These are phyloP conservation scores for Alternaria brassicae DNA, from an alignment of 2,329 filamentous ascomycete species.

Conservation along the genomic window DNA sequence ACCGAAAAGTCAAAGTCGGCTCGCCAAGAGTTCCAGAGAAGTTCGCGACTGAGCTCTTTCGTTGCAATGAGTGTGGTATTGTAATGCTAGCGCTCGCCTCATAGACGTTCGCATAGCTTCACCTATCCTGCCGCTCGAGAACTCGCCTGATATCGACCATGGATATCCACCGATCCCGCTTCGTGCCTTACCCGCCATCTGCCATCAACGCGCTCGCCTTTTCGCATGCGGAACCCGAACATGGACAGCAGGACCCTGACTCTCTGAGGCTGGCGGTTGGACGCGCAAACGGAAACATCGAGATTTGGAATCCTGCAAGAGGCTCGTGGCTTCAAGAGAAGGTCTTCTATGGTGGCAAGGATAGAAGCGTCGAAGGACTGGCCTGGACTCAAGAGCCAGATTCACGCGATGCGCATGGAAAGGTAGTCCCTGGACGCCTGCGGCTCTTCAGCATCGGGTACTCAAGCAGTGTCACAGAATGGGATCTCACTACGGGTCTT, in stretches of 20 bases:
- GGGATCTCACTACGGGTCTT: conserved; percentile 82
- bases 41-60: conserved; percentile 13
- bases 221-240: conserved; percentile 67
- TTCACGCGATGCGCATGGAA: conserved; percentile 67
- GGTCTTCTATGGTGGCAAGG: conserved; percentile 81
- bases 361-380: conserved; percentile 87
- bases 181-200: conserved; percentile 89
- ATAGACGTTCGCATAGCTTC: conserved; percentile 20
- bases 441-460: conserved; percentile 96
- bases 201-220: conserved; percentile 96
- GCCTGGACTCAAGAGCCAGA: conserved; percentile 90
- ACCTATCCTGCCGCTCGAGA: not conserved
- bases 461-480: conserved; percentile 90
- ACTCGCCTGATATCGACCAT: conserved; percentile 56
- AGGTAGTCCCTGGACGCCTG: conserved; percentile 71
- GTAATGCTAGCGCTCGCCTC: conserved; percentile 25
- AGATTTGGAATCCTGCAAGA: conserved; percentile 91
- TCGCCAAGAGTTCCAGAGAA: conserved; percentile 28
- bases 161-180: conserved; percentile 97
- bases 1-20: conserved; percentile 25
- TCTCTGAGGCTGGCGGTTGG: conserved; percentile 84
- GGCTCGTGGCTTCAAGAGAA: conserved; percentile 90
- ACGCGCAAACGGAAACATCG: conserved; percentile 92
- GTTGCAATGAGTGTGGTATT: conserved; percentile 16
- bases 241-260: conserved; percentile 55